Conservation (phyloP, 2,329 filamentous ascomycete genomes). For the Penicillium sp. region DNA sequence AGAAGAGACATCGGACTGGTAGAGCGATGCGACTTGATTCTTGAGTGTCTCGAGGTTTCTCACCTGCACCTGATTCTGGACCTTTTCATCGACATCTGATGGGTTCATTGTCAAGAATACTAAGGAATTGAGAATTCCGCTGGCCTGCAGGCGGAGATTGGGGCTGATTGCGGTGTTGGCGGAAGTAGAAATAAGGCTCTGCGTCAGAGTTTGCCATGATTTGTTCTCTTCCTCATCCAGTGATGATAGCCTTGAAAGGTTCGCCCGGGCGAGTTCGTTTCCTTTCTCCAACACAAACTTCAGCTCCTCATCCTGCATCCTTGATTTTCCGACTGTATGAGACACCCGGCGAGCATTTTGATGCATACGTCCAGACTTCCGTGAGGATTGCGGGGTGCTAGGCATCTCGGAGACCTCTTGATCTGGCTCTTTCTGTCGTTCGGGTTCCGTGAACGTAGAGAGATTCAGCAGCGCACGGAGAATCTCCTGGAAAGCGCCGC, state of each 20-base stretch:
- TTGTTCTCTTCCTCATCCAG: conserved; percentile 58
- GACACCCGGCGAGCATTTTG: conserved; percentile 40
- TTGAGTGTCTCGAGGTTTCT: conserved; percentile 64
- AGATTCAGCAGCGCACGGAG: conserved; percentile 69
- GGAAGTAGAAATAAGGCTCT: conserved; percentile 48
- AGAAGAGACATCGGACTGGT: conserved; percentile 49
- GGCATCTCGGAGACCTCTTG: conserved; percentile 52
- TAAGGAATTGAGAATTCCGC: conserved; percentile 54
- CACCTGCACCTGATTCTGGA: conserved; percentile 61
- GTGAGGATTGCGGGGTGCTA: conserved; percentile 22
- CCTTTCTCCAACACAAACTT: conserved; percentile 64
- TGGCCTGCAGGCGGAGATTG: conserved; percentile 48
- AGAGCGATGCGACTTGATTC: conserved; percentile 56
- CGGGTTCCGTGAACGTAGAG: conserved; percentile 45
- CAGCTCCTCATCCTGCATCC: conserved; percentile 42
- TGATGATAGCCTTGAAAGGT: conserved; percentile 66
- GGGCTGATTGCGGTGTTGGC: conserved; percentile 36
- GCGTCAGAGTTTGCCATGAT: conserved; percentile 68
- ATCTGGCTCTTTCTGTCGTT: conserved; percentile 44
- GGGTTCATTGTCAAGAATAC: conserved; percentile 43
- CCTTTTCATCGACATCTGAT: conserved; percentile 38
- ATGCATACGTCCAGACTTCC: conserved; percentile 29
- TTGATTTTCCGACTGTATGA: conserved; percentile 37
- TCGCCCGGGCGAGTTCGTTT: conserved; percentile 66
- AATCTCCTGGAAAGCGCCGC: conserved; percentile 71